Conservation (phyloP, 345 rosid species). For the Murraya paniculata region DNA sequence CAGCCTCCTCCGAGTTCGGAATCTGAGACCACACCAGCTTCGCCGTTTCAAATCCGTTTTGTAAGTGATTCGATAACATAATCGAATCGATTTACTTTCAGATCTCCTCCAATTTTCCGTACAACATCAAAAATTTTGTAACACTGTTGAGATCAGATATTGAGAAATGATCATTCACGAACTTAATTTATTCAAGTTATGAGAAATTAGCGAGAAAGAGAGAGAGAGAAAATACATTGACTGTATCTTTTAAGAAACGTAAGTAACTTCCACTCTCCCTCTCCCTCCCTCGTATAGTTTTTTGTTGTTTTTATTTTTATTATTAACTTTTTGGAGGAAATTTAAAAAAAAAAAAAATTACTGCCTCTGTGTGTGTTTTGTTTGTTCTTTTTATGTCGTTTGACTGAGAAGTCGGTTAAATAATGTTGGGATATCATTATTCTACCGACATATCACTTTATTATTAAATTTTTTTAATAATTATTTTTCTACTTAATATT, state of each 20-base stretch:
- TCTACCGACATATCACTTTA: too few species aligned
- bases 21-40: conserved; percentile 75
- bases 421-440: too few species aligned
- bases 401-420: too few species aligned
- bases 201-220: background rate
- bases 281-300: background rate
- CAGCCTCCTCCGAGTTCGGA: conserved; percentile 72
- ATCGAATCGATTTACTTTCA: conserved; percentile 7
- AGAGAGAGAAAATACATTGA: background rate
- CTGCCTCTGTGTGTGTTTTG: too few species aligned
- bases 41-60: conserved; percentile 76
- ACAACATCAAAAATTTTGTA: background rate
- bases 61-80: conserved; percentile 78
- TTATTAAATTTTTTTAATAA: too few species aligned
- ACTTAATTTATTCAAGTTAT: background rate
- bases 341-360: too few species aligned
- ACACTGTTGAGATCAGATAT: background rate
- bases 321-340: background rate
- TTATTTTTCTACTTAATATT: too few species aligned
- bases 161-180: background rate
- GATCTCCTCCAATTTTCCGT: conserved; percentile 20
- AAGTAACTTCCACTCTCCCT: background rate
- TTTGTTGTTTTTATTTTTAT: background rate
- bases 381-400: too few species aligned
- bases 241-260: background rate